phyloP scores from a whole-genome alignment of 371 early-diverging fungal species.

The Haplosporangium sp. region DNA sequence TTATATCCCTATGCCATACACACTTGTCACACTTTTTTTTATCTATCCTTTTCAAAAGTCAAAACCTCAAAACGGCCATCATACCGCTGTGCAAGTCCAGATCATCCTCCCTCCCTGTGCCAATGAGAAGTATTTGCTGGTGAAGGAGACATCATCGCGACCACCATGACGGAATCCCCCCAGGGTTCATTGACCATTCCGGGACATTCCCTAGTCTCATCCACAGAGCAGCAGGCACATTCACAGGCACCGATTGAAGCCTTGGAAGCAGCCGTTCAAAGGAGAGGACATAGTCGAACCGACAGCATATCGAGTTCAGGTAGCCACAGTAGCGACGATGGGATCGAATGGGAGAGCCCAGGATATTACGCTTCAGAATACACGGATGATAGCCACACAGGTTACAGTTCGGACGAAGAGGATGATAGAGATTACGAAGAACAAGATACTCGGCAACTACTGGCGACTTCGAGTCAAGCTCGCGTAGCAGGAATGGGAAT shows the following conservation, averaged over 20 bases:
- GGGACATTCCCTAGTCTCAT: not conserved
- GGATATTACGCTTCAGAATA: conserved; percentile 6
- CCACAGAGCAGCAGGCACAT: no score
- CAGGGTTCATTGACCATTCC: not conserved
- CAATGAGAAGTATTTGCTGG: conserved; percentile 11
- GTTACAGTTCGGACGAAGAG: conserved; percentile 21
- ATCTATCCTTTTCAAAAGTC: not conserved
- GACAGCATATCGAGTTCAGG: conserved; percentile 25
- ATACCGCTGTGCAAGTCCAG: not conserved
- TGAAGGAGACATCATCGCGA: conserved; percentile 1
- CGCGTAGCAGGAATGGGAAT: conserved; percentile 22
- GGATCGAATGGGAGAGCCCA: conserved; percentile 35
- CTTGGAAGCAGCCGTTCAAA: conserved; percentile 3
- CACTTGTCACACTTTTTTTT: not conserved
- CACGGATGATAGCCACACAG: not conserved
- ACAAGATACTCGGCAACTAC: conserved; percentile 19
- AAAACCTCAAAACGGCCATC: no score
- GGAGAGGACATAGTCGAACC: not conserved
- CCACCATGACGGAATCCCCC: conserved; percentile 24
- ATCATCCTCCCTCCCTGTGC: not conserved
- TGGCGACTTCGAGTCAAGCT: conserved; percentile 14
- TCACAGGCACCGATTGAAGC: not conserved
- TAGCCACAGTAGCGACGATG: conserved; percentile 40
- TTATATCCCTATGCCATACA: not conserved
- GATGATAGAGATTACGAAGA: not conserved